Evolutionary conservation across 129 eudicot genomes (phyloP).

Genomic region (Logfia minima): DNA sequence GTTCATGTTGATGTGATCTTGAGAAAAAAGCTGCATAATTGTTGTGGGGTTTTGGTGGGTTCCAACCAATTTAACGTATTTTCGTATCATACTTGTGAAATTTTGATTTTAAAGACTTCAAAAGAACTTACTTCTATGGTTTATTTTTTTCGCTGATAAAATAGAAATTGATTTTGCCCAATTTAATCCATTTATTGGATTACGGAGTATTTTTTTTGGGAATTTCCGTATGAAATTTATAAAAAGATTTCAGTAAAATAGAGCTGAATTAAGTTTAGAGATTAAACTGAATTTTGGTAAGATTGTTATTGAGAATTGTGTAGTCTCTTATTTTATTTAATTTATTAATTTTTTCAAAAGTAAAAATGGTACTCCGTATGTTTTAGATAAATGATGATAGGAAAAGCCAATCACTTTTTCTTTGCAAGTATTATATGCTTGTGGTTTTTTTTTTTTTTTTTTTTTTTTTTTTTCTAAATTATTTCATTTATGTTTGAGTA

Average conservation of each 20-base stretch:
- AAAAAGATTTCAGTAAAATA: background rate
- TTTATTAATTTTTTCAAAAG: background rate
- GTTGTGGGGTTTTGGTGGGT: background rate
- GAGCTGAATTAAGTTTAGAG: background rate
- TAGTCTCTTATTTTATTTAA: background rate
- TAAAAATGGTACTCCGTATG: background rate
- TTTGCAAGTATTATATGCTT: background rate
- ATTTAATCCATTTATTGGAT: background rate
- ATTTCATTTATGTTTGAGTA: background rate
- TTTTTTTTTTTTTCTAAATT: background rate
- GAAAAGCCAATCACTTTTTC: background rate
- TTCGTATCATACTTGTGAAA: background rate
- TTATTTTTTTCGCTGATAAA: background rate
- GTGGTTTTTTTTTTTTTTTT: background rate
- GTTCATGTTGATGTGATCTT: slow-evolving; percentile 11
- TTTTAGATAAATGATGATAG: background rate
- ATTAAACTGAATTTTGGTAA: background rate
- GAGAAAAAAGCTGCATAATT: background rate
- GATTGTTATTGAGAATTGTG: background rate
- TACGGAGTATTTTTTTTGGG: background rate
- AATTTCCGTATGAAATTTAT: background rate
- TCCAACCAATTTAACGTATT: background rate
- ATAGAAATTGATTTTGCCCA: background rate
- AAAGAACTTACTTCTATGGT: background rate
- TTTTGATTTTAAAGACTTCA: slow-evolving; percentile 8